Conservation (phyloP, 352 stramenopile genomes). For the Phytophthora parvispora region DNA sequence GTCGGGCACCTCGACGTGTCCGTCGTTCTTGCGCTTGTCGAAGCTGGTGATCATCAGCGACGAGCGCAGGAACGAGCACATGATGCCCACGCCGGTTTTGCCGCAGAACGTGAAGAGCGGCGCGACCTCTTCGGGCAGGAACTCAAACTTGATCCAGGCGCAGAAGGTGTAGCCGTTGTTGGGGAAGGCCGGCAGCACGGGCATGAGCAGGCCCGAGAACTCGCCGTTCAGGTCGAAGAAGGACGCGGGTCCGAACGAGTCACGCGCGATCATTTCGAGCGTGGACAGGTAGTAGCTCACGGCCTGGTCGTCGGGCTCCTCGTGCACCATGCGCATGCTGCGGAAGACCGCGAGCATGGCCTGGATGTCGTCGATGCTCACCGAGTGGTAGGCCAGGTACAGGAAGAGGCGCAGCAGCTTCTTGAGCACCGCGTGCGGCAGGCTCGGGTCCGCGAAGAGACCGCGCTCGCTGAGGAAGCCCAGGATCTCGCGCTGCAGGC, state of each 20-base stretch:
- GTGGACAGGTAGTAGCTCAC: slow-evolving; percentile 86
- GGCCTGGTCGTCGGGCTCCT: slow-evolving; percentile 73
- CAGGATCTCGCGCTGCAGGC: slow-evolving; percentile 80
- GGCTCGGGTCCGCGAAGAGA: slow-evolving; percentile 68
- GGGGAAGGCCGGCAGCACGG: slow-evolving; percentile 77
- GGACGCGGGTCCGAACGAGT: slow-evolving; percentile 83
- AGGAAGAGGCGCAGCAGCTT: slow-evolving; percentile 83
- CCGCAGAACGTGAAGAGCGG: slow-evolving; percentile 87
- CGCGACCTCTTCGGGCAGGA: slow-evolving; percentile 70
- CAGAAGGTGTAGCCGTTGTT: slow-evolving; percentile 89
- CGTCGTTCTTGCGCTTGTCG: slow-evolving; percentile 90
- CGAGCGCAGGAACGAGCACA: slow-evolving; percentile 80
- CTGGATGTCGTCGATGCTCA: slow-evolving; percentile 83
- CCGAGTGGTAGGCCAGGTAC: slow-evolving; percentile 83
- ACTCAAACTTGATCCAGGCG: slow-evolving; percentile 89
- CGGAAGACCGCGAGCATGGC: slow-evolving; percentile 87
- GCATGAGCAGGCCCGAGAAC: slow-evolving; percentile 77
- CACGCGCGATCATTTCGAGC: slow-evolving; percentile 88
- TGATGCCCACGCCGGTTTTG: slow-evolving; percentile 82
- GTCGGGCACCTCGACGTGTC: slow-evolving; percentile 79
- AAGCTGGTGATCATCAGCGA: slow-evolving; percentile 86
- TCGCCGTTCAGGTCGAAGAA: slow-evolving; percentile 89
- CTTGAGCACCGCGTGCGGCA: slow-evolving; percentile 75
- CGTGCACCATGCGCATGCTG: slow-evolving; percentile 70
- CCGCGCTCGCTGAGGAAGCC: slow-evolving; percentile 75